Conservation (phyloP, 2,329 filamentous ascomycete genomes). For the Cercospora sojina region DNA sequence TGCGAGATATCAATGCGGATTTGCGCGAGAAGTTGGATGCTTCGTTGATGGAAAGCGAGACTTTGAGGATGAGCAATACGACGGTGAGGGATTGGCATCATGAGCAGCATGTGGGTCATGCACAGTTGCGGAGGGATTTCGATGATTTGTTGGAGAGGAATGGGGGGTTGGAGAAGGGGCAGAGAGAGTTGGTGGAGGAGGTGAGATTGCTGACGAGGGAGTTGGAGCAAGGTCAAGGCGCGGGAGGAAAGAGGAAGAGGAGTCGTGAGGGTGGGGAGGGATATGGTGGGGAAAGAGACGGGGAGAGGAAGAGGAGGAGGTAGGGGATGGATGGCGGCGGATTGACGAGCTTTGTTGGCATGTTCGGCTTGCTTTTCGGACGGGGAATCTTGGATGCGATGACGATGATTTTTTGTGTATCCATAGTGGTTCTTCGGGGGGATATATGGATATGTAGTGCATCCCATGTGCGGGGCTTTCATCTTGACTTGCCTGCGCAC, state of each 20-base stretch:
- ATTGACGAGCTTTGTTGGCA: background rate
- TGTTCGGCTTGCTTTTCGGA: background rate
- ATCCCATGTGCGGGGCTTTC: background rate
- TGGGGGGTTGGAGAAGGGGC: background rate
- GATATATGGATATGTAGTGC: background rate
- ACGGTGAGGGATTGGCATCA: background rate
- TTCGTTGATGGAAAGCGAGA: background rate
- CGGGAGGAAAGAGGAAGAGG: background rate
- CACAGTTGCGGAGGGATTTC: constrained; percentile 2
- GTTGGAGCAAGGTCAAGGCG: background rate
- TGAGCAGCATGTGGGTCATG: background rate
- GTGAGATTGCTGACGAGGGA: background rate
- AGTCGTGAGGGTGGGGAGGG: background rate
- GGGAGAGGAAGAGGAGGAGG: background rate
- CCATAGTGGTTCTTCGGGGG: background rate
- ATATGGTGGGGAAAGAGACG: background rate
- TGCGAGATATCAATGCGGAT: background rate
- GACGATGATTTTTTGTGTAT: background rate
- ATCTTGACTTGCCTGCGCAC: background rate
- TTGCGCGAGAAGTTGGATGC: background rate
- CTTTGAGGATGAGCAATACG: background rate
- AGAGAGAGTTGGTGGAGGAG: constrained; percentile 1
- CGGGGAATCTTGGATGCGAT: background rate
- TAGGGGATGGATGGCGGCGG: no score
- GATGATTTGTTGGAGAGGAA: constrained; percentile 8